phyloP scores from a whole-genome alignment of 371 early-diverging fungal genomes.

The Mucor piriformis region DNA sequence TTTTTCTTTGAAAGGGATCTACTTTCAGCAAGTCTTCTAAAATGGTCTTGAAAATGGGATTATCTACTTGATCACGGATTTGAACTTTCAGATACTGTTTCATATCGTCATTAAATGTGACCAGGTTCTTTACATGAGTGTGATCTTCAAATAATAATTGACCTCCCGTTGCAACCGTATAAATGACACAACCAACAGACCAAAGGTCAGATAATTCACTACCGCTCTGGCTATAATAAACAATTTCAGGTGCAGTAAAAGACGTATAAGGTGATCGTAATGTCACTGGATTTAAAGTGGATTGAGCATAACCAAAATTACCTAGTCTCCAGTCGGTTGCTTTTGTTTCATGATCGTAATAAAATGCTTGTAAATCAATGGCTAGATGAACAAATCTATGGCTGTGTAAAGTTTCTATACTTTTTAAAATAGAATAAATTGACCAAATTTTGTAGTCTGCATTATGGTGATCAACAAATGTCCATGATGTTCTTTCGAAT shows the following conservation, averaged over 20 bases:
- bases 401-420: constrained; percentile 15
- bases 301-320: constrained; percentile 7
- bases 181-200: constrained; percentile 26
- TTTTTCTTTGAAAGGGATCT: constrained; percentile 18
- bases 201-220: constrained; percentile 15
- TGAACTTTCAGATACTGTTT: constrained; percentile 5
- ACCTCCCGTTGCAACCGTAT: constrained; percentile 14
- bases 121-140: constrained; percentile 5
- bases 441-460: constrained; percentile 25
- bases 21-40: constrained; percentile 15
- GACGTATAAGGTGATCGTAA: background rate
- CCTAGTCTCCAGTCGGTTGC: constrained; percentile 25
- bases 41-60: background rate
- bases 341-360: constrained; percentile 13
- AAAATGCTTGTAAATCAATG: constrained; percentile 18
- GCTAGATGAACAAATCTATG: constrained; percentile 20
- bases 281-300: background rate
- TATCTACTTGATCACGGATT: constrained; percentile 13
- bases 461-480: constrained; percentile 8
- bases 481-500: constrained; percentile 1
- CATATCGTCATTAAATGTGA: constrained; percentile 4
- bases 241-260: constrained; percentile 19
- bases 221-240: background rate
- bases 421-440: constrained; percentile 10
- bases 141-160: constrained; percentile 6